Evolutionary conservation across 805 yeast species (phyloP), one percentile per base, ranked within the genome.

Genomic region (Torulaspora gathmanii): DNA sequence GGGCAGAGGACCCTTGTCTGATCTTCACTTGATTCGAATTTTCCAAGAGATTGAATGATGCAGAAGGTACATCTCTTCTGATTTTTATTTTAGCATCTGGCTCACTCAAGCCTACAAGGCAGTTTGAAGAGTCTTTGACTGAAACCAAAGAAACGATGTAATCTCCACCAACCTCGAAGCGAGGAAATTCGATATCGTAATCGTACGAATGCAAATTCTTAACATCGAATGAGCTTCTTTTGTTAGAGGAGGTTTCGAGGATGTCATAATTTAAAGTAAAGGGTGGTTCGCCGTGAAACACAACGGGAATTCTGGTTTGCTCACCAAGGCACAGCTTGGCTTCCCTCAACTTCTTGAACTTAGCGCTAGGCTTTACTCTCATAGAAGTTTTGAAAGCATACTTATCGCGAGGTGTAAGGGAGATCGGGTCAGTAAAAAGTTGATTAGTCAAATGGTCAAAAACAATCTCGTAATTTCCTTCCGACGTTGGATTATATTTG

Each of bases 241-340:
- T 72, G 48, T 73, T 72, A 1, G 81, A 74, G 5, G 68, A 64
- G 2, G 73, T 76, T 42, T 82, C 83, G 15, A 83, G 63, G 17
- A 91, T 68, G 43, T 80, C 85, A 64, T 89, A 90, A 17, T 70
- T 72, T 43, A 93, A 70, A 2, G 75, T 69, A 54, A 83, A 87
- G 3, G 98, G 98, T 0, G 84, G 77, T 52, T 81, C 80, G 11
- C 99, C 99, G 39, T 77, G 79, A 17, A 93, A 74, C 8, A 63
- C 60, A 3, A 91, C 72, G 0, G 83, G 81, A 4, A 85, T 65
- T 2, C 58, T 54, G 42, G 72, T 70, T 3, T 57, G 57, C 16
- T 73, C 73, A 6, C 78, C 78, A 4, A 78, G 61, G 55, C 84
- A 79, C 48, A 77, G 60, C 17, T 64, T 56, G 23, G 60, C 54